Evolutionary conservation across 306 rosid genomes (phyloP).

Genomic region (Ceratonia siliqua): DNA sequence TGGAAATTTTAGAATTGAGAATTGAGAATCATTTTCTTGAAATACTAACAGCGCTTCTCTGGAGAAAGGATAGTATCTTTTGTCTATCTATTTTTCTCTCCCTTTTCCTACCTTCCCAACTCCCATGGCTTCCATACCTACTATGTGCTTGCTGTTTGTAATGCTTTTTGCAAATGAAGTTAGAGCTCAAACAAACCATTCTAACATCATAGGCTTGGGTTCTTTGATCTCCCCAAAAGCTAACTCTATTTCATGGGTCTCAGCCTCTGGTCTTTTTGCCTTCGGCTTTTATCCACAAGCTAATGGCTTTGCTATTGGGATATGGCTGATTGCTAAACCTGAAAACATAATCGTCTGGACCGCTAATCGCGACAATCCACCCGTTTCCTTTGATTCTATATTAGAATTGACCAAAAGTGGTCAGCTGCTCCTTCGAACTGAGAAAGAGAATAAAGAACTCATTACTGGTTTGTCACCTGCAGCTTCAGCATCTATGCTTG

Average conservation of each 20-base stretch:
- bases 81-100: background rate
- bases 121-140: conserved; percentile 32
- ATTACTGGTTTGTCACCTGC: background rate
- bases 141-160: background rate
- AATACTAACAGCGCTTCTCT: background rate
- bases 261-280: conserved; percentile 42
- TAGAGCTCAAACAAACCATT: background rate
- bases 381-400: background rate
- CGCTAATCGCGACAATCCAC: conserved; percentile 18
- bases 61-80: background rate
- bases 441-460: background rate
- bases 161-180: background rate
- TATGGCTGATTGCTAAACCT: conserved; percentile 24
- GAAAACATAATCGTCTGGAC: conserved; percentile 40
- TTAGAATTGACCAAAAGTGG: conserved; percentile 30
- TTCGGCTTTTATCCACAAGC: conserved; percentile 39
- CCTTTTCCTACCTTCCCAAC: background rate
- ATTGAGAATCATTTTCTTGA: background rate
- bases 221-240: conserved; percentile 17
- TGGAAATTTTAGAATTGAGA: background rate
- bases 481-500: conserved; percentile 37
- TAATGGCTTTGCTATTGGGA: conserved; percentile 39
- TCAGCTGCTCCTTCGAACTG: background rate
- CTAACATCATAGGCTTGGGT: background rate
- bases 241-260: conserved; percentile 25